Evolutionary conservation across 148 eudicot species (phyloP).

Genomic region (Pharnaceum exiguum): DNA sequence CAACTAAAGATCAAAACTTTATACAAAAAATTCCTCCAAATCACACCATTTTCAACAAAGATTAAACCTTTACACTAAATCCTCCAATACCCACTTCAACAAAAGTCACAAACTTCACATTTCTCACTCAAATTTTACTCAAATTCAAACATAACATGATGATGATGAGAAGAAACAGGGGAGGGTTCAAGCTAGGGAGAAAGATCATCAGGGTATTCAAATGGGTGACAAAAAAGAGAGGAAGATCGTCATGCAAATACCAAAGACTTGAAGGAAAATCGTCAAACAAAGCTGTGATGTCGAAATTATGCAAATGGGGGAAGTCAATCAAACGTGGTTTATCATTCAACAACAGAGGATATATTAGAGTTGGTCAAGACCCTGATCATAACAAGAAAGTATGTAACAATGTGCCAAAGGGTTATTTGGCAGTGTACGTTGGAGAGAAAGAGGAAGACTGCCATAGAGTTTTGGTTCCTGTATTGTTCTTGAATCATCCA

Average conservation of each 20-base stretch:
- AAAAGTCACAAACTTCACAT: not conserved
- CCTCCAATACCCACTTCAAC: conserved; percentile 7
- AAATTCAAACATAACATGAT: not conserved
- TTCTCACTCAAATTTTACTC: not conserved
- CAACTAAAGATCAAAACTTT: not conserved
- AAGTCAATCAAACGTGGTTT: conserved; percentile 25
- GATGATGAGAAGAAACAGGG: conserved; percentile 19
- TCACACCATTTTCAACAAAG: not conserved
- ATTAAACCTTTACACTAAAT: not conserved
- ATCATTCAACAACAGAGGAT: conserved; percentile 24
- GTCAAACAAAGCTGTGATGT: conserved; percentile 15
- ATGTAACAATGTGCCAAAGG: conserved; percentile 53
- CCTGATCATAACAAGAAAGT: conserved; percentile 1
- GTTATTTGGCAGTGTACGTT: conserved; percentile 75
- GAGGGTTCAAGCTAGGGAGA: conserved; percentile 44
- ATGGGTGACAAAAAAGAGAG: conserved; percentile 23
- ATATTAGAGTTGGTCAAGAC: conserved; percentile 34
- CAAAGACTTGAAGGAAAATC: conserved; percentile 14
- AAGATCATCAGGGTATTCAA: conserved; percentile 42
- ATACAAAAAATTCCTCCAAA: not conserved
- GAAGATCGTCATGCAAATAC: conserved; percentile 15
- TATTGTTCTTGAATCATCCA: conserved; percentile 77
- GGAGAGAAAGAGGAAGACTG: conserved; percentile 52
- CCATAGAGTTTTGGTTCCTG: conserved; percentile 58
- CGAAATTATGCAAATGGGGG: conserved; percentile 37